Base-by-base conservation (phyloP, 176 grass and related monocot species). In the Bolboschoenus planiculmis region DNA sequence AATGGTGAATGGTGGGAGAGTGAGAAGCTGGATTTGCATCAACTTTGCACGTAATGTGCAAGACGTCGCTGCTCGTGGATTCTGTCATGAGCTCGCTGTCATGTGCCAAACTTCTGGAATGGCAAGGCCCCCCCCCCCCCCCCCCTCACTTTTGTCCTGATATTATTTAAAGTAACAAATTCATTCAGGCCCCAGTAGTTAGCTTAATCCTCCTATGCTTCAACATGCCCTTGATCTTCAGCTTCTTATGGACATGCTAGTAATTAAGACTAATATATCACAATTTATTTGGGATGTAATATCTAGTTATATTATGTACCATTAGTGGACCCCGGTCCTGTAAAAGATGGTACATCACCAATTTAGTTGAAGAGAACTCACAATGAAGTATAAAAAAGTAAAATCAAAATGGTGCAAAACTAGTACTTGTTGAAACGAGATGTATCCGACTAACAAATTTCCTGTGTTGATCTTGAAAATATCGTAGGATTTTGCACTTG, bases 81-180 rank as follows among this genome's bases (percentile, higher is more conserved):
- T 97, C 64, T 94, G 90, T 57, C 85, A 85, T 30, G 92, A 92
- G 67, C 90, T 97, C 71, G 92, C 95, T 81, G 79, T 79, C 51
- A 97, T 94, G 95, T 97, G 95, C 84, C 92, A 91, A 40, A 89
- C 87, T 31, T 97, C 92, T 64, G 95, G 95, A 89, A 97, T 97
- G 90, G 95, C 51, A 92, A 88, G 79, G 86, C n/a, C 55, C 27
- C 5, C 1, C 29, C 8, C 24, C 23, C n/a, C 54, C 53, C 37
- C 7, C 11, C n/a, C 11, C 30, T 7, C 5, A 63, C 21, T 37
- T 44, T 58, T 58, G 6, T 81, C 56, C 20, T 23, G 35, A 55
- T 18, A 81, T 30, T 78, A n/a, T n/a, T 31, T 78, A 10, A 11
- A 23, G 40, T 8, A 70, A 37, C 18, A 42, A 70, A 20, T 77